These are phyloP conservation scores for Metschnikowia rubicola DNA, from an alignment of 805 yeast species.

Conservation along the genomic window DNA sequence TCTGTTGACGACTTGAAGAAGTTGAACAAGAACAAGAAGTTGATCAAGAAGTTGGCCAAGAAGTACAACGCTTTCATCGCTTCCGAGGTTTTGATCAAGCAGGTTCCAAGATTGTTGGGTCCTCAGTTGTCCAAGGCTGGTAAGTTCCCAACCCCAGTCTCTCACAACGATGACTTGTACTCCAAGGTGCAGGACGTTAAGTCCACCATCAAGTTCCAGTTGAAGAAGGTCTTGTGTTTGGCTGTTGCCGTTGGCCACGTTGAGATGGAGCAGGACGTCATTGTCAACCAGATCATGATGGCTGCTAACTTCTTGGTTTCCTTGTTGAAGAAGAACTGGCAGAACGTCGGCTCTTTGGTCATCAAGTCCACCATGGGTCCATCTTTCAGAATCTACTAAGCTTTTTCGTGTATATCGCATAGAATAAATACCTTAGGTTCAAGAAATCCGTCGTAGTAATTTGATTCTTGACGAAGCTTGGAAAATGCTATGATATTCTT, in stretches of 20 bases:
- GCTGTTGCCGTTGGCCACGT: constrained; percentile 99
- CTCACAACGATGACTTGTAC: constrained; percentile 98
- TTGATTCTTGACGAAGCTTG: neutral
- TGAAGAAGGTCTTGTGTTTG: constrained; percentile 98
- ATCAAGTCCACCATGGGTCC: constrained; percentile 99
- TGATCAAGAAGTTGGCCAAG: constrained; percentile 99
- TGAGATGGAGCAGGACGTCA: constrained; percentile 96
- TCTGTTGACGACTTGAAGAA: constrained; percentile 99
- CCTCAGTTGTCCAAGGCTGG: constrained; percentile 99
- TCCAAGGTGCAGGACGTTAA: constrained; percentile 93
- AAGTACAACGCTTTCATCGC: constrained; percentile 99
- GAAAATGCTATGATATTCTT: neutral
- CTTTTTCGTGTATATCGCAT: constrained; percentile 2
- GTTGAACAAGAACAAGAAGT: constrained; percentile 99
- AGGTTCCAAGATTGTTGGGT: constrained; percentile 99
- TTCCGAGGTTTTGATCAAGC: constrained; percentile 98
- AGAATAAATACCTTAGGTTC: constrained; percentile 4
- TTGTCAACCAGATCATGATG: constrained; percentile 98
- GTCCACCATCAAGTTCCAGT: constrained; percentile 99
- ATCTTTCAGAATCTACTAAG: constrained; percentile 97
- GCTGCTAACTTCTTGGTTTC: constrained; percentile 99
- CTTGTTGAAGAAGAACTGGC: constrained; percentile 99
- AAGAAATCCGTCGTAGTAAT: neutral
- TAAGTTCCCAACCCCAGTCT: constrained; percentile 99
- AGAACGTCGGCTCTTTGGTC: constrained; percentile 98